Base-by-base conservation (phyloP, 1,284 basidiomycete species). In the Mycosarcoma mackinlayi region DNA sequence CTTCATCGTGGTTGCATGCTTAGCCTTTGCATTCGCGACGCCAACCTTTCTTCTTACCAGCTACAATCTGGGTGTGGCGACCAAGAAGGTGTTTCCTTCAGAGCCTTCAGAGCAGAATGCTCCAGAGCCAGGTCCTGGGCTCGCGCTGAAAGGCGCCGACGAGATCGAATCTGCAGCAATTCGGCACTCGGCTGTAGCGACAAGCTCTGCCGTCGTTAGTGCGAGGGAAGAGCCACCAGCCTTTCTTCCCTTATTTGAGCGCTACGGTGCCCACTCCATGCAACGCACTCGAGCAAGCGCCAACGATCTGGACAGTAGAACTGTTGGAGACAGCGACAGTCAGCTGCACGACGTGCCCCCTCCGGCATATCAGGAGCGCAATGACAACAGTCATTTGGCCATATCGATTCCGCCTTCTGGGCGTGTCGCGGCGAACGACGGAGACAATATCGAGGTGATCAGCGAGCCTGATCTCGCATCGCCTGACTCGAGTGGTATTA, bases 31-130 rank as follows among this genome's bases (percentile, higher is more conserved):
- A 6, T 34, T 51, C 21, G 39, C 39, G 10, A 41, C 38, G 16
- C 38, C 37, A 1, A 41, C 38, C 14, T 23, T 31, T 6, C 6
- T 51, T 1, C 23, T 40, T 2, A 23, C 25, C 18, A 40, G 8
- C 38, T 51, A 41, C 49, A 51, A 51, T 7, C 30, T 51, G 38
- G 13, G 9, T 5, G 38, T 51, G 2, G 49, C 49, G 8, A 41
- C 14, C 11, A 41, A 24, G 39, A 41, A 40, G 21, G 45, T 35
- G 2, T 47, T 33, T 14, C 45, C 45, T 2, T 33, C 30, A 7
- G 21, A 25, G 39, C 30, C 30, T 8, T 31, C 8, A 2, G 14
- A 31, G 30, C 30, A 31, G 30, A n/a, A n/a, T n/a, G n/a, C n/a
- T n/a, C 19, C 37, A 38, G 8, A 21, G 18, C 18, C 6, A n/a